These are phyloP conservation scores for Aegilops longissima DNA, from an alignment of 176 grass and related monocot genomes.

Conservation along the genomic window DNA sequence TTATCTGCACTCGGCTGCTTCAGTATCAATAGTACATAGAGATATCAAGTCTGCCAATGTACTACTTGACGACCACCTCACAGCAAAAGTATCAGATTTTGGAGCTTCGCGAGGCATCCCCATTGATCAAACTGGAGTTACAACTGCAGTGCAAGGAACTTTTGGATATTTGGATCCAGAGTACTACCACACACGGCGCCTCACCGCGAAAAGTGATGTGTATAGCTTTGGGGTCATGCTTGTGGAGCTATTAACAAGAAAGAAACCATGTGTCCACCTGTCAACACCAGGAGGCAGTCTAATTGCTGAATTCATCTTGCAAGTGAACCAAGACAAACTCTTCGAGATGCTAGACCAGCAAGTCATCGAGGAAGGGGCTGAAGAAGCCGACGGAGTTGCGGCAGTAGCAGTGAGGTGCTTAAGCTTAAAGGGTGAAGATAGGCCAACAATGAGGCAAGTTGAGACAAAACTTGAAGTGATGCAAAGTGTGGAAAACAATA, in stretches of 20 bases:
- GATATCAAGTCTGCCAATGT: slow-evolving; percentile 51
- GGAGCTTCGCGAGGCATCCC: slow-evolving; percentile 52
- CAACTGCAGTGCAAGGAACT: slow-evolving; percentile 49
- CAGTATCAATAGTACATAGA: slow-evolving; percentile 40
- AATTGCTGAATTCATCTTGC: slow-evolving; percentile 18
- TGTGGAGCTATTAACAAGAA: slow-evolving; percentile 40
- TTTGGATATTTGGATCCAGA: slow-evolving; percentile 57
- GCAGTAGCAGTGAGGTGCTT: slow-evolving; percentile 35
- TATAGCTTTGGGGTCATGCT: slow-evolving; percentile 55
- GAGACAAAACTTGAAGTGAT: slow-evolving; percentile 29
- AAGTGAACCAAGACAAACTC: slow-evolving; percentile 14
- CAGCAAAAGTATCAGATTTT: slow-evolving; percentile 54
- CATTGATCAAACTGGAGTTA: slow-evolving; percentile 34
- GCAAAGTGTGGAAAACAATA: neutral
- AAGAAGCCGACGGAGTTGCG: slow-evolving; percentile 17
- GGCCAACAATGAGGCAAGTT: slow-evolving; percentile 7
- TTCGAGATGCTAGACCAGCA: slow-evolving; percentile 21
- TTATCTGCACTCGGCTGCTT: slow-evolving; percentile 39
- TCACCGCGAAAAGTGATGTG: slow-evolving; percentile 51
- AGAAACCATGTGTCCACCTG: slow-evolving; percentile 9
- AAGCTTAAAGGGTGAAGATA: slow-evolving; percentile 13
- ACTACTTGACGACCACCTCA: slow-evolving; percentile 37
- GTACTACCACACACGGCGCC: slow-evolving; percentile 35
- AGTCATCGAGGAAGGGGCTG: neutral
- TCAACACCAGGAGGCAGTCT: neutral